Evolutionary conservation across 768 basidiomycete genomes (phyloP).

Genomic region (Pleurotus cornucopiae): DNA sequence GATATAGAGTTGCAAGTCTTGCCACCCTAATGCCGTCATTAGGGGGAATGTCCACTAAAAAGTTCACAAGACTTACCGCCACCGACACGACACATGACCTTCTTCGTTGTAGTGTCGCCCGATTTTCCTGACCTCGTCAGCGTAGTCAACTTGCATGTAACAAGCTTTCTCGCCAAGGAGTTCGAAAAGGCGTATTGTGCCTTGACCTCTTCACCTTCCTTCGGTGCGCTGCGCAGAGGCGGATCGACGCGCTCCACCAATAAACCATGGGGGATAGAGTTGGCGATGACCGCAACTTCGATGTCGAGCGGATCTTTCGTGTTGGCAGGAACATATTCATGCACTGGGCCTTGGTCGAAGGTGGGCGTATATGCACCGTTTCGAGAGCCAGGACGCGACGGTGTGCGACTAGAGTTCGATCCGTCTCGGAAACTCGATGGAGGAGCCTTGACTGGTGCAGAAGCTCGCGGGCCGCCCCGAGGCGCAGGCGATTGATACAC

Average conservation of each 20-base stretch:
- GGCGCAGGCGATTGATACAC: slow-evolving; percentile 43
- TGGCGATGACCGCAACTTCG: slow-evolving; percentile 73
- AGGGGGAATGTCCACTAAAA: not conserved
- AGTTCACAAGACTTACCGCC: slow-evolving; percentile 51
- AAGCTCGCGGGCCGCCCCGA: slow-evolving; percentile 34
- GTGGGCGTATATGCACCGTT: slow-evolving; percentile 60
- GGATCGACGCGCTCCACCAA: slow-evolving; percentile 79
- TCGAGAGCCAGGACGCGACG: slow-evolving; percentile 66
- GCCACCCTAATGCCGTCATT: slow-evolving; percentile 53
- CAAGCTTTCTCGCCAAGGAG: slow-evolving; percentile 63
- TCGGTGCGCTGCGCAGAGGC: slow-evolving; percentile 58
- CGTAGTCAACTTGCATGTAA: slow-evolving; percentile 79
- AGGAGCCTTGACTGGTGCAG: slow-evolving; percentile 37
- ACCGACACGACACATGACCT: slow-evolving; percentile 89
- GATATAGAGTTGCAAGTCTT: slow-evolving; percentile 73
- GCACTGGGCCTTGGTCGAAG: slow-evolving; percentile 46
- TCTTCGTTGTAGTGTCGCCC: slow-evolving; percentile 61
- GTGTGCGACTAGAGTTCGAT: slow-evolving; percentile 38
- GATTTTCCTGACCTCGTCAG: slow-evolving; percentile 56
- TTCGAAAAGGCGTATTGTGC: slow-evolving; percentile 84
- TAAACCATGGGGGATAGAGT: slow-evolving; percentile 74
- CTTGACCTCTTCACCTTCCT: slow-evolving; percentile 73
- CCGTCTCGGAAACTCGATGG: slow-evolving; percentile 77
- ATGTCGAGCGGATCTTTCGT: slow-evolving; percentile 76
- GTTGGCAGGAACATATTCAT: slow-evolving; percentile 64